Percentiles rank a stretch among this genome's conserved stretches.
Evolutionary conservation across 306 rosid genomes (phyloP).

Genomic region (Lablab purpureus): DNA sequence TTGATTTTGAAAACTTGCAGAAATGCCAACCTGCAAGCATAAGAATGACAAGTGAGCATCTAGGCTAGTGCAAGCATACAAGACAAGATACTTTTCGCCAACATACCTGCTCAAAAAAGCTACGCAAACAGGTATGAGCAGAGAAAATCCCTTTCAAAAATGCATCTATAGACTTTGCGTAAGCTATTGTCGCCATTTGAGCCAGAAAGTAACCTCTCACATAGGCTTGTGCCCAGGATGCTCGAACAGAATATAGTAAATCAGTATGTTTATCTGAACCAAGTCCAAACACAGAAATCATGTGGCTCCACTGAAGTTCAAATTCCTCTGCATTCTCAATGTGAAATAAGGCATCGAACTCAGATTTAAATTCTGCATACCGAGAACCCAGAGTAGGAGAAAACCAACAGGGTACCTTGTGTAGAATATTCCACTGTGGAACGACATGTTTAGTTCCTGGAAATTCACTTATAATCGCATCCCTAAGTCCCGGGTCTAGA

Average conservation of each 20-base stretch:
- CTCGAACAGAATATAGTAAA: conserved; percentile 67
- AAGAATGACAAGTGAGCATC: conserved; percentile 2
- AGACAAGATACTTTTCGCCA: conserved; percentile 7
- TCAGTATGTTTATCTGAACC: conserved; percentile 73
- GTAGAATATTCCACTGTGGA: conserved; percentile 66
- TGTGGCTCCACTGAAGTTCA: conserved; percentile 88
- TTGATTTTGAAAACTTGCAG: conserved; percentile 71
- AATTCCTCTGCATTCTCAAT: conserved; percentile 82
- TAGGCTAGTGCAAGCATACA: conserved; percentile 1
- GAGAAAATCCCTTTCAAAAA: conserved; percentile 75
- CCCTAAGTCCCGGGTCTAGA: conserved; percentile 83
- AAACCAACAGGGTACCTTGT: conserved; percentile 85
- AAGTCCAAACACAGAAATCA: conserved; percentile 73
- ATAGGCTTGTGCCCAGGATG: conserved; percentile 79
- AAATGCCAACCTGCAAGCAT: conserved; percentile 69
- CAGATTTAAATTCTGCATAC: conserved; percentile 80
- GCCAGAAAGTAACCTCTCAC: conserved; percentile 84
- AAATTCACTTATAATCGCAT: conserved; percentile 70
- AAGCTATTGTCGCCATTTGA: conserved; percentile 66
- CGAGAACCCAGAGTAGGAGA: conserved; percentile 79
- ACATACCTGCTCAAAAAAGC: conserved; percentile 89
- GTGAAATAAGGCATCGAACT: conserved; percentile 70
- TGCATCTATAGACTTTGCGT: conserved; percentile 67
- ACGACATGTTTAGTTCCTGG: conserved; percentile 79
- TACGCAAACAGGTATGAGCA: conserved; percentile 77